Percentiles rank a stretch among this genome's conserved stretches.
Conservation (phyloP, 2,329 filamentous ascomycete genomes). For the Bipolaris oryzae region DNA sequence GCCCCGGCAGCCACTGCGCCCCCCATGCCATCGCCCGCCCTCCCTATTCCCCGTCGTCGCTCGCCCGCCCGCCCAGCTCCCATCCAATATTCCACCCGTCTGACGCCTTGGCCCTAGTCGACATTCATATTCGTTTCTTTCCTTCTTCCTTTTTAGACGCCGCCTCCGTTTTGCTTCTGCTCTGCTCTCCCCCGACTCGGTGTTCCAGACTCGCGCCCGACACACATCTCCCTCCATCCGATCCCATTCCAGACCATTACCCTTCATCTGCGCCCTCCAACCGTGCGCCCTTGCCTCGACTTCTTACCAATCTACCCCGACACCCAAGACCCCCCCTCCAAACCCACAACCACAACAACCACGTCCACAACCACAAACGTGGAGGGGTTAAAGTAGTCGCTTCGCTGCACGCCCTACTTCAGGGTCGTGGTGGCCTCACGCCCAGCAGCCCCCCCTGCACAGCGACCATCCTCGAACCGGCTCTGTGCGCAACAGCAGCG, state of each 20-base stretch:
- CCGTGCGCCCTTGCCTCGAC: constrained; percentile 1
- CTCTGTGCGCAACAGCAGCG: constrained; percentile 2
- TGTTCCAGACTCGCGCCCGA: background rate
- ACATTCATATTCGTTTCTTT: background rate
- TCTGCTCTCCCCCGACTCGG: background rate
- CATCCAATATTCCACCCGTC: constrained; percentile 22
- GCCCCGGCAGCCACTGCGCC: constrained; percentile 10
- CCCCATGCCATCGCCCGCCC: constrained; percentile 7
- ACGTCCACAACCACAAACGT: constrained; percentile 3
- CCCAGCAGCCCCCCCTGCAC: constrained; percentile 6
- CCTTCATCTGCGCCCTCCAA: background rate
- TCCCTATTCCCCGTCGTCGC: constrained; percentile 24
- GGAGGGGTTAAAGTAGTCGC: constrained; percentile 4
- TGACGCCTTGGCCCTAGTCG: constrained; percentile 13
- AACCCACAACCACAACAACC: background rate
- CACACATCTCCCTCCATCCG: background rate
- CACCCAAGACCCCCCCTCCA: background rate
- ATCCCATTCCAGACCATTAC: background rate
- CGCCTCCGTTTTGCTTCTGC: background rate
- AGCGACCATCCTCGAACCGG: constrained; percentile 3
- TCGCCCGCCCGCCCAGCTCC: constrained; percentile 21
- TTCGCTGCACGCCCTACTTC: constrained; percentile 12
- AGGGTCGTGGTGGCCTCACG: constrained; percentile 11
- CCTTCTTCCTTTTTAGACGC: background rate
- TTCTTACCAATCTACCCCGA: constrained; percentile 1